A percentile compares a stretch with the other conserved stretches of the same genome.
Conservation (phyloP, 768 basidiomycete species). For the Astraeus odoratus region DNA sequence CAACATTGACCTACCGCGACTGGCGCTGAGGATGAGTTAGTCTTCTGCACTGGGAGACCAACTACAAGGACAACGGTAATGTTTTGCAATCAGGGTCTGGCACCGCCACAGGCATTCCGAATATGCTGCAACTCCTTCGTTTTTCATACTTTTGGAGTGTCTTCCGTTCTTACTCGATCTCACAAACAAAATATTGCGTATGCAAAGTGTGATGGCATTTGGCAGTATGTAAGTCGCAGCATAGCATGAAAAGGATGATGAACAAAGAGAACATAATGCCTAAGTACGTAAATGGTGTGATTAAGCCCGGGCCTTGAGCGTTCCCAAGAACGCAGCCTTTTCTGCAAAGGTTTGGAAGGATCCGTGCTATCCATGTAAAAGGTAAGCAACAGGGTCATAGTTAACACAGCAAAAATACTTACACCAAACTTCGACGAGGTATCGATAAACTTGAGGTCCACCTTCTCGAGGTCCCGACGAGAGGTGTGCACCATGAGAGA, state of each 20-base stretch:
- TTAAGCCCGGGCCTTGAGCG: slow-evolving; percentile 80
- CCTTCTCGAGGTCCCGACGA: slow-evolving; percentile 95
- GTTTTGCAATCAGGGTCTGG: no score
- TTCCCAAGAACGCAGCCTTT: slow-evolving; percentile 91
- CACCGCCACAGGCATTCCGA: no score
- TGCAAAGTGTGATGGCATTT: slow-evolving; percentile 21
- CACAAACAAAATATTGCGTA: background rate
- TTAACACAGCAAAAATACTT: slow-evolving; percentile 28
- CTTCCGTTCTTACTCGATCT: background rate
- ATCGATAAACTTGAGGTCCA: slow-evolving; percentile 97
- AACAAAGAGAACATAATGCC: slow-evolving; percentile 29
- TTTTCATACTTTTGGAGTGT: no score
- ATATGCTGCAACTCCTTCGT: slow-evolving; percentile 1
- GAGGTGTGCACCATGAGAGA: slow-evolving; percentile 95
- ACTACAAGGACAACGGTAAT: no score
- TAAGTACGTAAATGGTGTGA: slow-evolving; percentile 32
- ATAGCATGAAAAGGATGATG: slow-evolving; percentile 34
- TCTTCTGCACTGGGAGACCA: no score
- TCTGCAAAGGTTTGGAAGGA: slow-evolving; percentile 96
- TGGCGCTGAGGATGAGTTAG: slow-evolving; percentile 23
- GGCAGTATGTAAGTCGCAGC: slow-evolving; percentile 25
- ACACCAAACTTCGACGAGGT: slow-evolving; percentile 97
- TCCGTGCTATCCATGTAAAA: slow-evolving; percentile 57
- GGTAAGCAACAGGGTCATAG: background rate
- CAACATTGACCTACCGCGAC: slow-evolving; percentile 36